These are phyloP conservation scores for Curvularia sp. DNA, from an alignment of 2,329 filamentous ascomycete species.

Conservation along the genomic window DNA sequence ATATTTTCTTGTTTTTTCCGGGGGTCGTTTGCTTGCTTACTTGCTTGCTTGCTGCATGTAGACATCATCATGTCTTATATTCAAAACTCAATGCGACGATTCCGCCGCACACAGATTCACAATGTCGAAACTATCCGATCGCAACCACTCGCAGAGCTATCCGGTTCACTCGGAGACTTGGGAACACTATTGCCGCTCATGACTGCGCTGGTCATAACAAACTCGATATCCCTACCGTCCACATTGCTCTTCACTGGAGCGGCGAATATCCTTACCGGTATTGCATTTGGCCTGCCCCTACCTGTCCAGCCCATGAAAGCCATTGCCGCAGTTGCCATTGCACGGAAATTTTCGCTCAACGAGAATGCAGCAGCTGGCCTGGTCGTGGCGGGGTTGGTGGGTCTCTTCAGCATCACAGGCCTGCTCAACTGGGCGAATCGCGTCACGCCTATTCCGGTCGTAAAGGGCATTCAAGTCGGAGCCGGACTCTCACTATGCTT, in stretches of 20 bases:
- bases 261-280: conserved; percentile 83
- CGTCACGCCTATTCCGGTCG: conserved; percentile 82
- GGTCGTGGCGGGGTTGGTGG: conserved; percentile 75
- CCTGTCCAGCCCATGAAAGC: conserved; percentile 92
- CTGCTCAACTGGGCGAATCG: conserved; percentile 75
- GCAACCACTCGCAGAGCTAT: conserved; percentile 76
- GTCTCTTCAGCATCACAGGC: conserved; percentile 80
- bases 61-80: conserved; percentile 26
- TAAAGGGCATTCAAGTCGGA: conserved; percentile 94
- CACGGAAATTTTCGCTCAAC: conserved; percentile 68
- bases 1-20: neutral
- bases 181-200: conserved; percentile 89
- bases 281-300: conserved; percentile 84
- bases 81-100: conserved; percentile 37
- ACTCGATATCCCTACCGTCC: conserved; percentile 79
- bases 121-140: conserved; percentile 65
- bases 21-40: neutral
- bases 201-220: conserved; percentile 80
- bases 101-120: conserved; percentile 48
- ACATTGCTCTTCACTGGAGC: conserved; percentile 89
- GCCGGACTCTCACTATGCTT: conserved; percentile 85
- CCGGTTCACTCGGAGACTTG: conserved; percentile 86
- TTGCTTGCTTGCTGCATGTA: neutral
- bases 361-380: conserved; percentile 84
- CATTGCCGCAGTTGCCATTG: conserved; percentile 88